Evolutionary conservation across 345 rosid genomes (phyloP).

Genomic region (Rhodamnia rubescens): DNA sequence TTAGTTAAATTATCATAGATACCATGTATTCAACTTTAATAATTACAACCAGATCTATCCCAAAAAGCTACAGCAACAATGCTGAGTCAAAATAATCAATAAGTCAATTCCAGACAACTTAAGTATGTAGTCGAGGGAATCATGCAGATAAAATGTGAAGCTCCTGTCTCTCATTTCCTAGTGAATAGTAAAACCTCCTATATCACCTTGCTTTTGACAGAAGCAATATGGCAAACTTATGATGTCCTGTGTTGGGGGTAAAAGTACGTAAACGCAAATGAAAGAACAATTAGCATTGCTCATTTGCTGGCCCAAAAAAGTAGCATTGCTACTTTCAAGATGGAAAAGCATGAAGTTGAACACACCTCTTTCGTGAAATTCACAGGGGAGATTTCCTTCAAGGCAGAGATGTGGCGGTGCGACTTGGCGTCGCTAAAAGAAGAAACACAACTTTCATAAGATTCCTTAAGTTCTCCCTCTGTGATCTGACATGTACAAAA

Average conservation of each 20-base stretch:
- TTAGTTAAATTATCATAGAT: not conserved
- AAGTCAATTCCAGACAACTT: not conserved
- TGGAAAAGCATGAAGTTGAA: not conserved
- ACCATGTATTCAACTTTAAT: not conserved
- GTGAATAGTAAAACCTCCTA: not conserved
- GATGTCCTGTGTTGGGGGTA: not conserved
- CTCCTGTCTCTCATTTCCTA: not conserved
- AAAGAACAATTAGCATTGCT: not conserved
- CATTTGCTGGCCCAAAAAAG: not conserved
- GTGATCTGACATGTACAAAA: slow-evolving; percentile 46
- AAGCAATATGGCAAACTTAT: not conserved
- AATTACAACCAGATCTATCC: not conserved
- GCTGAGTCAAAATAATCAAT: not conserved
- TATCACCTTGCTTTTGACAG: not conserved
- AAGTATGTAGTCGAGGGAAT: not conserved
- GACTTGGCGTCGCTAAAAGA: slow-evolving; percentile 45
- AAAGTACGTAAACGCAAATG: not conserved
- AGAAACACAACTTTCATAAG: slow-evolving; percentile 63
- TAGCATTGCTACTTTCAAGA: not conserved
- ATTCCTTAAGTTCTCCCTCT: slow-evolving; percentile 43
- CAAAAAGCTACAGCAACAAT: not conserved
- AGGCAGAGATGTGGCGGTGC: slow-evolving; percentile 45
- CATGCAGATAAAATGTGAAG: not conserved
- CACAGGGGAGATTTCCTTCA: slow-evolving; percentile 72
- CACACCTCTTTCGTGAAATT: slow-evolving; percentile 82